Percentiles rank a stretch among this genome's conserved stretches.
Conservation (phyloP, 495 filamentous ascomycete genomes). For the Oleoguttula mirabilis region DNA sequence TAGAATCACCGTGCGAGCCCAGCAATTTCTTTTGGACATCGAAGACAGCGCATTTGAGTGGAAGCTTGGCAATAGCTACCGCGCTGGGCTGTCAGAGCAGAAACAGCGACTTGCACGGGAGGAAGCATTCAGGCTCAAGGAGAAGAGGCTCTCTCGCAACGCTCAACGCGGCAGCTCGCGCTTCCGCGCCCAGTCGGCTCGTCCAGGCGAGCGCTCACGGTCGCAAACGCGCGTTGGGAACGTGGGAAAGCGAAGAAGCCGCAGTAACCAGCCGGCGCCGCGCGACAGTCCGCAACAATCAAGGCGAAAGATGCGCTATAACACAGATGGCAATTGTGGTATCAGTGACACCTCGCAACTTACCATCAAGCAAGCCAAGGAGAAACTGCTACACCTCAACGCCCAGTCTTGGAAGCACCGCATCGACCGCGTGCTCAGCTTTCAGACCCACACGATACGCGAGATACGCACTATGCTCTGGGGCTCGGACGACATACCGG, state of each 20-base stretch:
- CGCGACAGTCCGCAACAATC: slow-evolving; percentile 32
- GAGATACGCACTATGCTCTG: slow-evolving; percentile 72
- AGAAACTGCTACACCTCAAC: slow-evolving; percentile 66
- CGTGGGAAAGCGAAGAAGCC: slow-evolving; percentile 20
- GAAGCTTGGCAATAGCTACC: slow-evolving; percentile 87
- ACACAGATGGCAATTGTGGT: slow-evolving; percentile 58
- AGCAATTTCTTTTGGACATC: slow-evolving; percentile 73
- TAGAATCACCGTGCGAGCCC: slow-evolving; percentile 66
- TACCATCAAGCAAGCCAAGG: slow-evolving; percentile 58
- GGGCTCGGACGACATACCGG: slow-evolving; percentile 67
- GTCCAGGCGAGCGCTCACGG: slow-evolving; percentile 25
- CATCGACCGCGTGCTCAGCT: slow-evolving; percentile 62
- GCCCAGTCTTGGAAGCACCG: slow-evolving; percentile 84
- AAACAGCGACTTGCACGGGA: slow-evolving; percentile 77
- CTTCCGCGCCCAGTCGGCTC: slow-evolving; percentile 40
- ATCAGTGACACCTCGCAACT: slow-evolving; percentile 59
- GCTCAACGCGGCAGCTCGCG: slow-evolving; percentile 39
- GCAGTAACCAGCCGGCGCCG: slow-evolving; percentile 23
- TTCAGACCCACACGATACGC: slow-evolving; percentile 59
- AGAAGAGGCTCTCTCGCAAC: slow-evolving; percentile 63
- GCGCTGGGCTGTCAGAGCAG: slow-evolving; percentile 76
- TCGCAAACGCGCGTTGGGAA: slow-evolving; percentile 10
- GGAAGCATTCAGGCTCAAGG: slow-evolving; percentile 78
- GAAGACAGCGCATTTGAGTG: slow-evolving; percentile 97
- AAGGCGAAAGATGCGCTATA: slow-evolving; percentile 55